These are phyloP conservation scores for Clausena lansium DNA, from an alignment of 345 rosid genomes.

Conservation along the genomic window DNA sequence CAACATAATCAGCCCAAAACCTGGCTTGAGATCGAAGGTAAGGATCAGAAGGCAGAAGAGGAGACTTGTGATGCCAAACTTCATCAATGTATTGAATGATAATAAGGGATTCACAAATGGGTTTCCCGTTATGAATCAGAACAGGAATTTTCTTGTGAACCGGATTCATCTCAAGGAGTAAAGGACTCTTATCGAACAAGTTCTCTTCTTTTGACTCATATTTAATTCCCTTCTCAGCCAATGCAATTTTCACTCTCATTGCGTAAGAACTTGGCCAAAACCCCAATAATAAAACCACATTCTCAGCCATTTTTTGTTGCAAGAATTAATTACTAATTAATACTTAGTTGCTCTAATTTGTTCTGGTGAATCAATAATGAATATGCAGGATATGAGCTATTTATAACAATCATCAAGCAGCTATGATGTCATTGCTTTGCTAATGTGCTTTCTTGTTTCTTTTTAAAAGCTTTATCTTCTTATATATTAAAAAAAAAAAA, in stretches of 20 bases:
- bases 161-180: not conserved
- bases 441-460: not conserved
- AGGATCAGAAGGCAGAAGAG: not conserved
- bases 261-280: not conserved
- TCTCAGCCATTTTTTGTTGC: not conserved
- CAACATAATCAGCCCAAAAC: constrained; percentile 7
- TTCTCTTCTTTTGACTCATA: not conserved
- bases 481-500: too few species aligned
- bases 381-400: not conserved
- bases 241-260: not conserved
- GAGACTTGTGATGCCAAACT: not conserved
- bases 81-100: not conserved
- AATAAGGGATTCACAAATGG: not conserved
- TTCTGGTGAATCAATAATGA: not conserved
- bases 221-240: not conserved
- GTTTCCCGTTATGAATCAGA: not conserved
- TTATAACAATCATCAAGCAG: not conserved
- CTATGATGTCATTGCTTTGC: not conserved
- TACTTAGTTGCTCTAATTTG: too few species aligned
- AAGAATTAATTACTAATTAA: too few species aligned
- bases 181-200: not conserved
- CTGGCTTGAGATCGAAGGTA: not conserved
- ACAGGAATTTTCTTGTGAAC: not conserved
- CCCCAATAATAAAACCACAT: not conserved
- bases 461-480: too few species aligned